Evolutionary conservation across 1,284 basidiomycete species (phyloP), one percentile per base, ranked within the genome.

Genomic region (Apiotrichum montevideense): DNA sequence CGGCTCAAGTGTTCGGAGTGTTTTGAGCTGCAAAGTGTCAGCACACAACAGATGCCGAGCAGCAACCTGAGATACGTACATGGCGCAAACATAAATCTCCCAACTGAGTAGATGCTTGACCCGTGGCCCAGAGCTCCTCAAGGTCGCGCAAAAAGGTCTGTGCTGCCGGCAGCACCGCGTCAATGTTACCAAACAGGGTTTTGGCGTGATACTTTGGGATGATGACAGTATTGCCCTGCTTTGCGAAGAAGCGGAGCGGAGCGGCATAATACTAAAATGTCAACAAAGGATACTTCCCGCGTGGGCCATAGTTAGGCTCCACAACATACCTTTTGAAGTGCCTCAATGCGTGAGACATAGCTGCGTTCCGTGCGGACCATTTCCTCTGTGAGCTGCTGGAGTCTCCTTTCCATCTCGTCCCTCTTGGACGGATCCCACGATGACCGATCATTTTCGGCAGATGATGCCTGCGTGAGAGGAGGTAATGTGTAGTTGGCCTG

Each of bases 151-250:
- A 79, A 69, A 98, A 94, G 0, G 87, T 85, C 67, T 88, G 86
- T 64, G 96, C 93, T 8, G 92, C 88, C 1, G 87, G 87, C 1
- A 97, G 74, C 11, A 98, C 81, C 51, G 84, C 86, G 73, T 96
- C 94, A 47, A 97, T 84, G 74, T 98, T 98, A 51, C 90, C 90
- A 66, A 98, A 98, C 34, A 98, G 80, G 0, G 85, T 87, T 66
- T 92, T 95, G 29, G 94, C 90, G 69, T 96, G 89, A 72, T 95
- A 96, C 15, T 85, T 78, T 3, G 88, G 87, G 49, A 98, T 83
- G 65, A 97, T 91, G 45, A 87, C 84, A 0, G 88, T 91, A 62
- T 87, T 87, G 68, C 89, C 88, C 71, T 83, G 85, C 58, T 84
- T 83, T 34, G 95, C 85, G 70, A 93, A 95, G 53, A 83, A 83